phyloP scores from a whole-genome alignment of 129 eudicot genomes.

The Erigeron canadensis region DNA sequence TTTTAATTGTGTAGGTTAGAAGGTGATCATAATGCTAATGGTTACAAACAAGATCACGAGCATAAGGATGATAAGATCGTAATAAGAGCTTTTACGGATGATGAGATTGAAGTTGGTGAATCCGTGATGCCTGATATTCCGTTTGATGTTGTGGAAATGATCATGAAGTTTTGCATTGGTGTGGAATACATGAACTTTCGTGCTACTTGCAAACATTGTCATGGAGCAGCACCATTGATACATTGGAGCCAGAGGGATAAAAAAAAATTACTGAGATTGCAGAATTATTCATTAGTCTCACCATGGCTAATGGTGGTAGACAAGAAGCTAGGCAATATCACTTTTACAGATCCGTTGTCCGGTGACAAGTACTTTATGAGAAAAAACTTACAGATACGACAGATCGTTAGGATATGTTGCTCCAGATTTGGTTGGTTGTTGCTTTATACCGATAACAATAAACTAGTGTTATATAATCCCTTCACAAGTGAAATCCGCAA shows the following conservation, averaged over 20 bases:
- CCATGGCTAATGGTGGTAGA: slow-evolving; percentile 17
- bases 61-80: background rate
- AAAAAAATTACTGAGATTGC: background rate
- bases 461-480: slow-evolving; percentile 16
- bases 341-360: slow-evolving; percentile 23
- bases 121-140: background rate
- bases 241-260: background rate
- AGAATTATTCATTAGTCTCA: slow-evolving; percentile 2
- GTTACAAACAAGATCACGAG: background rate
- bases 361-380: background rate
- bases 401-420: background rate
- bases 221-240: slow-evolving; percentile 3
- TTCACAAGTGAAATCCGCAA: slow-evolving; percentile 13
- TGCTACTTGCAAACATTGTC: background rate
- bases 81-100: background rate
- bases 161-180: slow-evolving; percentile 3
- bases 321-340: background rate
- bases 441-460: background rate
- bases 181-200: slow-evolving; percentile 12
- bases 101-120: background rate
- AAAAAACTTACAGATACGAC: background rate
- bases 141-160: slow-evolving; percentile 1
- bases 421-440: slow-evolving; percentile 16
- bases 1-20: slow-evolving; percentile 6
- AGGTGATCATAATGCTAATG: background rate